These are phyloP conservation scores for Scedosporium apiospermum DNA, from an alignment of 2,329 filamentous ascomycete species.

Conservation along the genomic window DNA sequence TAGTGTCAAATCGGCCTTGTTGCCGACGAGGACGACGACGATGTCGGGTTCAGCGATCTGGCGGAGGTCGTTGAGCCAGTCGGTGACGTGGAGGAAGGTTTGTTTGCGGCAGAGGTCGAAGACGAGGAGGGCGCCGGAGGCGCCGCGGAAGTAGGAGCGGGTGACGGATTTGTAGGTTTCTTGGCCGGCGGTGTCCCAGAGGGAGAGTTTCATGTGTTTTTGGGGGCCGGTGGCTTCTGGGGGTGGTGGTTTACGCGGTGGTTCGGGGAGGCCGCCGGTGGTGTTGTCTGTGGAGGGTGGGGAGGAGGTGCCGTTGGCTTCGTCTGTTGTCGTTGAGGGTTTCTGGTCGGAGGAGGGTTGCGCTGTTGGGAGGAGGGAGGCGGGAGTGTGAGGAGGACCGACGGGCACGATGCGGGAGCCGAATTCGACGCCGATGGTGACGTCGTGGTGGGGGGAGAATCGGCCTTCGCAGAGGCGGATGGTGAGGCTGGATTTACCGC, in stretches of 20 bases:
- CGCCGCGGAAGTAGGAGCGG: conserved; percentile 82
- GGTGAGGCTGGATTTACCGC: conserved; percentile 88
- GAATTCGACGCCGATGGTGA: conserved; percentile 95
- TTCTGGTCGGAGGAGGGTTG: conserved; percentile 8
- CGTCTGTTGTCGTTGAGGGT: conserved; percentile 12
- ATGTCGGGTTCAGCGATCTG: conserved; percentile 95
- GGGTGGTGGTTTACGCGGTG: conserved; percentile 30
- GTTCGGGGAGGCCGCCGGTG: conserved; percentile 38
- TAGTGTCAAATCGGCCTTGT: conserved; percentile 77
- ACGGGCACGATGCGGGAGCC: conserved; percentile 88
- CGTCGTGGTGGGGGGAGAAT: conserved; percentile 90
- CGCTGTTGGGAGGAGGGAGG: conserved; percentile 19
- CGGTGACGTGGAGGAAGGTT: conserved; percentile 80
- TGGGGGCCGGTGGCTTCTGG: conserved; percentile 27
- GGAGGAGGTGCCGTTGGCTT: conserved; percentile 8
- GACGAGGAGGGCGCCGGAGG: conserved; percentile 65
- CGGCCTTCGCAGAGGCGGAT: conserved; percentile 94
- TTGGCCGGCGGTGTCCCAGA: conserved; percentile 96
- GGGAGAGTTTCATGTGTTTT: conserved; percentile 82
- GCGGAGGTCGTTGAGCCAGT: conserved; percentile 88
- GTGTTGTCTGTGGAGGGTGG: conserved; percentile 9
- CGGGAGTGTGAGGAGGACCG: conserved; percentile 62
- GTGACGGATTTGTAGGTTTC: conserved; percentile 98
- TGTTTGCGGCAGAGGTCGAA: conserved; percentile 84
- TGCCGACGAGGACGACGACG: conserved; percentile 87